Percentiles rank a stretch among this genome's conserved stretches.
These are phyloP conservation scores for Ophiostoma angusticollis DNA, from an alignment of 2,329 filamentous ascomycete species.

Conservation along the genomic window DNA sequence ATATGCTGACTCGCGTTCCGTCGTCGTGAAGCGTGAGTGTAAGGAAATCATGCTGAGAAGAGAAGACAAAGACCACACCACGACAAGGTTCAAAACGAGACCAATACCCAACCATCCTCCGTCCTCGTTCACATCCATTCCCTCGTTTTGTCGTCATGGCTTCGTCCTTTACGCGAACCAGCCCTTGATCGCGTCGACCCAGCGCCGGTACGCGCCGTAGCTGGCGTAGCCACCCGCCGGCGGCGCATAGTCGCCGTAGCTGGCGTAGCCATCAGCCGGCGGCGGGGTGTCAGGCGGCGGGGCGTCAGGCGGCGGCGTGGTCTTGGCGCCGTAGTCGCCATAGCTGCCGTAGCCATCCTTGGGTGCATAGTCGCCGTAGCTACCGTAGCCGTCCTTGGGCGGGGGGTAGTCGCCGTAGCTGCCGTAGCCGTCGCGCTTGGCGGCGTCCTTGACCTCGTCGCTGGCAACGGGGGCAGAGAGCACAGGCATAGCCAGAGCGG, in stretches of 20 bases:
- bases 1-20: too few relatives aligned
- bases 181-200: slow-evolving; percentile 8
- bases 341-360: background rate
- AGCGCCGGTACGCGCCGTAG: slow-evolving; percentile 11
- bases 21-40: too few relatives aligned
- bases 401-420: slow-evolving; percentile 9
- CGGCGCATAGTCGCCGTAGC: slow-evolving; percentile 8
- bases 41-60: too few relatives aligned
- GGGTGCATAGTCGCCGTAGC: background rate
- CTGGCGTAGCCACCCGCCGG: slow-evolving; percentile 3
- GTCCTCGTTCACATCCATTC: background rate
- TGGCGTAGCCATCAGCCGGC: slow-evolving; percentile 3
- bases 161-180: slow-evolving; percentile 2
- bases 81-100: too few relatives aligned
- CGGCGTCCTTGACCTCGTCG: too few relatives aligned
- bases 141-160: too few relatives aligned
- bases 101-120: too few relatives aligned
- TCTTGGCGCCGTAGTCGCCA: background rate
- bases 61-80: too few relatives aligned
- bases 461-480: background rate
- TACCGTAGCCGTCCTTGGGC: background rate
- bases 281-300: background rate
- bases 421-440: slow-evolving; percentile 5
- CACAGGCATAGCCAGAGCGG: too few relatives aligned
- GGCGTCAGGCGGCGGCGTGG: background rate